These are phyloP conservation scores for Malus domestica DNA, from an alignment of 306 rosid genomes.

Conservation along the genomic window ASM211411v1 NC_041798.1:28588501-28589000, in stretches of 20 bases:
- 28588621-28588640: conserved; percentile 92
- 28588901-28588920: too few species aligned
- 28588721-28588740: conserved; percentile 90
- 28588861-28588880: too few species aligned
- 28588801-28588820: conserved; percentile 59
- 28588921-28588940: too few species aligned
- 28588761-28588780: conserved; percentile 87
- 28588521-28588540: background rate
- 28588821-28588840: background rate
- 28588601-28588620: conserved; percentile 87
- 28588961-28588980: background rate
- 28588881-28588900: too few species aligned
- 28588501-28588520: background rate
- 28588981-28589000: background rate
- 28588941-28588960: background rate
- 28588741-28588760: conserved; percentile 93
- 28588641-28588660: conserved; percentile 79
- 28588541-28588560: background rate
- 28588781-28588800: conserved; percentile 73
- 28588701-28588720: conserved; percentile 99
- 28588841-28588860: background rate
- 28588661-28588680: conserved; percentile 72
- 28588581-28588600: background rate
- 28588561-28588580: conserved; percentile 1
- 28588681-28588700: conserved; percentile 69